These are phyloP conservation scores for Jamesozyma jinghongensis DNA, from an alignment of 805 yeast genomes.

Conservation along the genomic window DNA sequence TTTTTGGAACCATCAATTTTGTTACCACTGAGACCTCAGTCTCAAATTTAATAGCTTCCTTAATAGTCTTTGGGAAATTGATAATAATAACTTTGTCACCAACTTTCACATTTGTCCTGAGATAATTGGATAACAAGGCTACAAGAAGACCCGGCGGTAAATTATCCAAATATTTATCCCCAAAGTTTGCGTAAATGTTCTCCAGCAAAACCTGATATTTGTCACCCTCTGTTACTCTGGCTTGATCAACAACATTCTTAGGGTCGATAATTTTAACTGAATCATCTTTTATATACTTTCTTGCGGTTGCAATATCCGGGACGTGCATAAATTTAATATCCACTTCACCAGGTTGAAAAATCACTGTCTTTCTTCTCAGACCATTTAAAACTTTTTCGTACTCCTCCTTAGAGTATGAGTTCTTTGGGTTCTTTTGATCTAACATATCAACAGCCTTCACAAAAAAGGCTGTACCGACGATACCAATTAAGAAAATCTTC, in stretches of 20 bases:
- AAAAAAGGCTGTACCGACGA: constrained; percentile 38
- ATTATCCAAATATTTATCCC: constrained; percentile 19
- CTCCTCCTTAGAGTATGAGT: constrained; percentile 29
- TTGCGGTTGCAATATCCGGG: constrained; percentile 13
- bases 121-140: constrained; percentile 26
- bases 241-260: constrained; percentile 37
- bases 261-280: constrained; percentile 41
- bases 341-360: constrained; percentile 36
- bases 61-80: constrained; percentile 53
- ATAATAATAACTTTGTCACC: constrained; percentile 42
- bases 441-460: constrained; percentile 33
- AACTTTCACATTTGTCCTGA: constrained; percentile 18
- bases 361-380: constrained; percentile 40
- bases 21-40: constrained; percentile 50
- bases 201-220: constrained; percentile 46
- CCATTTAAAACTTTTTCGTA: constrained; percentile 41
- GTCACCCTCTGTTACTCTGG: constrained; percentile 36
- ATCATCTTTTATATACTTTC: constrained; percentile 9
- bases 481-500: constrained; percentile 35
- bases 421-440: constrained; percentile 30
- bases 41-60: constrained; percentile 65
- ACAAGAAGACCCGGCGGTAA: constrained; percentile 32
- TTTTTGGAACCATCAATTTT: constrained; percentile 27
- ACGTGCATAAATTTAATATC: constrained; percentile 35
- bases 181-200: constrained; percentile 29